A percentile compares a stretch with the other conserved stretches of the same genome.
Conservation (phyloP, 1,284 basidiomycete genomes). For the Uromyces viciae-fabae region DNA sequence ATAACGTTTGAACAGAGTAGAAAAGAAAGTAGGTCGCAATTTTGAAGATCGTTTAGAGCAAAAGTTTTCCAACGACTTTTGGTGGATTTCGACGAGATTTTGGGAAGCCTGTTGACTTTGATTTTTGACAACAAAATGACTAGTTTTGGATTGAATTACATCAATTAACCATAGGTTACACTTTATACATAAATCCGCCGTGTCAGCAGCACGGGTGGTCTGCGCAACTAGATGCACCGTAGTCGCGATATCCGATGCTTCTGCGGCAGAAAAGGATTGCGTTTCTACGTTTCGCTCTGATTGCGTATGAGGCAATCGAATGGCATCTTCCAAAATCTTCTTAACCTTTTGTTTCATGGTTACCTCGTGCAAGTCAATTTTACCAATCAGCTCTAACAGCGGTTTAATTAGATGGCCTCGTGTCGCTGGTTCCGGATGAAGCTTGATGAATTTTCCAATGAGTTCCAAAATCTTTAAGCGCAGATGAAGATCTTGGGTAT, state of each 20-base stretch:
- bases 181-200: slow-evolving; percentile 6
- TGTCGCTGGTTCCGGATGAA: slow-evolving; percentile 1
- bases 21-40: slow-evolving; percentile 24
- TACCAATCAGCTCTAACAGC: slow-evolving; percentile 25
- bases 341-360: slow-evolving; percentile 21
- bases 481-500: slow-evolving; percentile 35
- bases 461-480: slow-evolving; percentile 33
- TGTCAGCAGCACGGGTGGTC: neutral
- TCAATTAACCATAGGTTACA: slow-evolving; percentile 28
- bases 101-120: neutral
- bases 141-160: neutral
- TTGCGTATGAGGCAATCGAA: neutral
- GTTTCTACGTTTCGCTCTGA: neutral
- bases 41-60: slow-evolving; percentile 5
- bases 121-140: neutral
- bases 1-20: neutral
- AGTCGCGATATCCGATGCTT: neutral
- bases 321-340: slow-evolving; percentile 17
- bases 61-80: slow-evolving; percentile 15
- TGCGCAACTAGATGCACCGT: slow-evolving; percentile 13
- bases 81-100: neutral
- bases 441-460: slow-evolving; percentile 34
- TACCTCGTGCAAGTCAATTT: slow-evolving; percentile 4
- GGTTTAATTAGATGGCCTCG: slow-evolving; percentile 13
- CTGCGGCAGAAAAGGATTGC: neutral